Base-by-base conservation (phyloP, 192 early-diverging fungal genomes). In the Podila epicladia region DNA sequence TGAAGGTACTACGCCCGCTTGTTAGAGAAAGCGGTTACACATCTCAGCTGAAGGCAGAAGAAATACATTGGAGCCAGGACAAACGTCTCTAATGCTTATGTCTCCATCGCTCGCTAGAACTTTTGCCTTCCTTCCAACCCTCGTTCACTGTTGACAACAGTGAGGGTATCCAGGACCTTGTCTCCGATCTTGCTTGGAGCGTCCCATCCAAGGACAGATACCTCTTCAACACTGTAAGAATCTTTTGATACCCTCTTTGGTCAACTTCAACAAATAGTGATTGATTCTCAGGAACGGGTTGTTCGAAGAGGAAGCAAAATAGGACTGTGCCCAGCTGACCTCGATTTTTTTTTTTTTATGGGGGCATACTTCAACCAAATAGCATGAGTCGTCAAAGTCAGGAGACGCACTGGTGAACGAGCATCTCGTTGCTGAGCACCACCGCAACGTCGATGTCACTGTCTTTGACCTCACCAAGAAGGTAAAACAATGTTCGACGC, bases 331-430 rank as follows among this genome's bases (percentile, higher is more conserved):
- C 60, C 64, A 49, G 53, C 65, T 45, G 50, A 75, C 73, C 20
- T 50, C 28, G 6, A 65, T 13, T 28, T 51, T 53, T 48, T 51
- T 53, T 48, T 49, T 22, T 64, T 48, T 48, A 29, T 35, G 45
- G 20, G n/a, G 29, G 24, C 19, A 6, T 9, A 9, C 22, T 24
- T 37, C 35, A 4, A 45, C 41, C 41, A 45, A 9, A 71, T 72
- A 79, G 76, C 76, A 79, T 61, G 58, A 71, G n/a, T 79, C 70
- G 15, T 72, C 70, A 12, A 64, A 63, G 49, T 79, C 76, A 64
- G 76, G 76, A 68, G 70, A 79, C 55, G 76, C 76, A 0, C 53
- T 79, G 70, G 76, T 72, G 33, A 79, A 79, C 58, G 76, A 72
- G 58, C 76, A 79, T 22, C 70, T 79, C 29, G 51, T 79, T 58